Evolutionary conservation across 2,329 filamentous ascomycete genomes (phyloP).

Genomic region (Aphanocladium album): DNA sequence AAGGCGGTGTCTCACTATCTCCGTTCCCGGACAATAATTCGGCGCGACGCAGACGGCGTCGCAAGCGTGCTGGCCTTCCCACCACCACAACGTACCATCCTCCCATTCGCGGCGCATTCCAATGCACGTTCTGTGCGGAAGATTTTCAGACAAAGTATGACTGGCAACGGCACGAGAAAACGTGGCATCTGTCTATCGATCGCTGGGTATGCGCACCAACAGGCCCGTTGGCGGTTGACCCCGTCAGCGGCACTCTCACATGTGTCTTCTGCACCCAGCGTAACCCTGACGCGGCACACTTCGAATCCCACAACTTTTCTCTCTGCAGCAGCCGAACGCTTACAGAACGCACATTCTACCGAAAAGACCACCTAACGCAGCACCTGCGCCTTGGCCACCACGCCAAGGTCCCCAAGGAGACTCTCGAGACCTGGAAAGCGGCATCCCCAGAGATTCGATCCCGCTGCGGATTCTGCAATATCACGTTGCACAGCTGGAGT

Average conservation of each 20-base stretch:
- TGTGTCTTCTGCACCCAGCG: conserved; percentile 56
- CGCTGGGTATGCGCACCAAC: conserved; percentile 61
- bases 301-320: conserved; percentile 55
- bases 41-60: not conserved
- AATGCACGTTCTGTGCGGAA: conserved; percentile 66
- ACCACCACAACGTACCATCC: not conserved
- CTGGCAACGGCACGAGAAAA: conserved; percentile 67
- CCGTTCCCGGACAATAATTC: conserved; percentile 1
- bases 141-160: conserved; percentile 64
- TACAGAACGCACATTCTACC: conserved; percentile 60
- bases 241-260: conserved; percentile 50
- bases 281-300: conserved; percentile 50
- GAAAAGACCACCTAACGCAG: conserved; percentile 62
- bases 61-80: conserved; percentile 1
- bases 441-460: conserved; percentile 57
- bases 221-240: conserved; percentile 51
- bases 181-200: conserved; percentile 59
- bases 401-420: conserved; percentile 56
- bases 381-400: conserved; percentile 59
- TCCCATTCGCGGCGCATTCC: conserved; percentile 36
- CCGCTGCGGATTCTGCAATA: conserved; percentile 60
- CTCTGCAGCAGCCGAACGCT: conserved; percentile 61
- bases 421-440: conserved; percentile 60
- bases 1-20: not conserved
- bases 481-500: conserved; percentile 57